Evolutionary conservation across 352 stramenopile species (phyloP), one percentile per base, ranked within the genome.

Genomic region (Phytophthora citricola): DNA sequence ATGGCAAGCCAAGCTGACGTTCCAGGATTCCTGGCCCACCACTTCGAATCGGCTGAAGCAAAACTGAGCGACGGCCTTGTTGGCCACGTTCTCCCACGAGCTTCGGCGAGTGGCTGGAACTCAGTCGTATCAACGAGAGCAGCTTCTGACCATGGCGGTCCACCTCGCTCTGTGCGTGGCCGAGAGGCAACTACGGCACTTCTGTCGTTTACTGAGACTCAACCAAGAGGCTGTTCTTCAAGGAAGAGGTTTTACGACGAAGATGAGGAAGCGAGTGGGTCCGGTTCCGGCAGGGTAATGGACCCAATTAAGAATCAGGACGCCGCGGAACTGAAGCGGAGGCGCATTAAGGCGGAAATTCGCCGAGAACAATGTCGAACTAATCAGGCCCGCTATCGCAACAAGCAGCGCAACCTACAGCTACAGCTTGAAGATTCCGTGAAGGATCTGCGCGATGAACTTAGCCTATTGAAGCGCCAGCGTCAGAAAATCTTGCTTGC

Each of bases 401-500:
- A 55, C 29, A 55, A 44, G 48, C 48, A 55, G 17, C 48, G 48
- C 29, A 31, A 43, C n/a, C n/a, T 29, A 2, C 48, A 44, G 17
- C 6, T 32, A 12, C 48, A 29, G 3, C 31, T 55, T 4, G 48
- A 55, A 29, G 1, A 7, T 6, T 14, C 10, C 7, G 31, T 32
- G 10, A 4, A 44, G 10, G 3, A 32, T 4, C 31, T 55, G n/a
- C 31, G 32, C 8, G 11, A 55, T 12, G 31, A 55, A 14, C n/a
- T 55, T 10, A 5, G 2, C 17, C 29, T 6, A 9, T 32, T 55
- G 32, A 55, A 55, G 31, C 17, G 17, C 0, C 17, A 29, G 9
- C 17, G 20, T 4, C 48, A 31, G 15, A 31, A 55, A 14, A 17
- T 55, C 11, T 15, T 31, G 7, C 17, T 44, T 1, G 31, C n/a